phyloP scores from a whole-genome alignment of 805 yeast species.

The Priceomyces carsonii region DNA sequence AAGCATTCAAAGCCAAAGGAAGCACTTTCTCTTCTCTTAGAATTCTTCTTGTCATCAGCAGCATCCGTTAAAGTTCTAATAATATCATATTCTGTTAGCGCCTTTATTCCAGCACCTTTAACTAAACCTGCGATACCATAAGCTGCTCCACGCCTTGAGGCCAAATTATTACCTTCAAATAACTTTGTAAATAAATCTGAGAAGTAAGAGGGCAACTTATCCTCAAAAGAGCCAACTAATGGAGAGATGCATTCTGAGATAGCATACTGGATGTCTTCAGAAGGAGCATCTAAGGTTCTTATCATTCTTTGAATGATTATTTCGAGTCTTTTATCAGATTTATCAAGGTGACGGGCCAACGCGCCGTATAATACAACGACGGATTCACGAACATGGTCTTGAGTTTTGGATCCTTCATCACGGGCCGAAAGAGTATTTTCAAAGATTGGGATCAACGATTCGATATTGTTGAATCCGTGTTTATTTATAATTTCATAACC shows the following conservation, averaged over 20 bases:
- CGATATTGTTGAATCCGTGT: slow-evolving; percentile 70
- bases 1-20: slow-evolving; percentile 83
- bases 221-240: slow-evolving; percentile 59
- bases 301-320: slow-evolving; percentile 69
- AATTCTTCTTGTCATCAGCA: slow-evolving; percentile 80
- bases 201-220: slow-evolving; percentile 53
- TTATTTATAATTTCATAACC: slow-evolving; percentile 70
- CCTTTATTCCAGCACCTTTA: slow-evolving; percentile 82
- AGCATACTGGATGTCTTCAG: slow-evolving; percentile 87
- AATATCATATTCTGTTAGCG: slow-evolving; percentile 74
- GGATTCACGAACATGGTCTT: slow-evolving; percentile 71
- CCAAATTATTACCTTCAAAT: slow-evolving; percentile 48
- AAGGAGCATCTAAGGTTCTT: slow-evolving; percentile 78
- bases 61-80: slow-evolving; percentile 77
- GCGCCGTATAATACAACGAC: slow-evolving; percentile 89
- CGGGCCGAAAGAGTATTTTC: slow-evolving; percentile 62
- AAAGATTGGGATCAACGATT: slow-evolving; percentile 75
- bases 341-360: slow-evolving; percentile 77
- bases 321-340: slow-evolving; percentile 64
- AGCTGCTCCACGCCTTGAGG: slow-evolving; percentile 88
- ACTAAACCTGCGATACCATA: slow-evolving; percentile 94
- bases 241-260: slow-evolving; percentile 86
- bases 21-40: slow-evolving; percentile 80
- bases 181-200: slow-evolving; percentile 61
- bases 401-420: slow-evolving; percentile 46